Percentiles rank a stretch among this genome's conserved stretches.
These are phyloP conservation scores for Hepatocystis sp. DNA, from an alignment of 169 alveolate species.

Conservation along the genomic window DNA sequence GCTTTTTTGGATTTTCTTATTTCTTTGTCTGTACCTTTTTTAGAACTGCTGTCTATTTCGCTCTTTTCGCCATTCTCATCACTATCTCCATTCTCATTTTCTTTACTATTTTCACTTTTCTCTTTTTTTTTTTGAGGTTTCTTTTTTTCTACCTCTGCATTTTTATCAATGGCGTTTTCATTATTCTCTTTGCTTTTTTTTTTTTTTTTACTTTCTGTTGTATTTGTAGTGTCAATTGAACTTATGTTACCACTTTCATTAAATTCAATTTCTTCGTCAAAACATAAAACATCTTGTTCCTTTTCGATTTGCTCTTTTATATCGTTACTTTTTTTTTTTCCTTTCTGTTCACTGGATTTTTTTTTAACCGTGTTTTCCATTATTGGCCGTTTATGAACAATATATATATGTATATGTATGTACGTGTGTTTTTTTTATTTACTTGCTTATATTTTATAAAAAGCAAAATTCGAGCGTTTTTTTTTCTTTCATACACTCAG, in stretches of 20 bases:
- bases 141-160: conserved; percentile 3
- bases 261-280: conserved; percentile 72
- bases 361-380: conserved; percentile 65
- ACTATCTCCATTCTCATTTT: conserved; percentile 2
- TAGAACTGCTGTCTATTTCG: conserved; percentile 3
- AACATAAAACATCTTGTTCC: conserved; percentile 31
- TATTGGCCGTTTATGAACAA: neutral
- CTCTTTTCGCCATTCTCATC: conserved; percentile 12
- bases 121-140: conserved; percentile 29
- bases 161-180: conserved; percentile 10
- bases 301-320: conserved; percentile 36
- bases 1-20: too few species aligned
- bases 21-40: conserved; percentile 6
- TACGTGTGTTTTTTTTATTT: neutral
- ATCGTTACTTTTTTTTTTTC: conserved; percentile 29
- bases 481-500: neutral
- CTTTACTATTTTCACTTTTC: conserved; percentile 11
- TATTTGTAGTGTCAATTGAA: conserved; percentile 3
- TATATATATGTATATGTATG: neutral
- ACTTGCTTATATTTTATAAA: neutral
- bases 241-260: conserved; percentile 26
- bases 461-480: neutral
- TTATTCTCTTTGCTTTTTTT: neutral
- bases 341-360: conserved; percentile 22
- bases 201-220: conserved; percentile 17